A percentile compares a stretch with the other conserved stretches of the same genome.
phyloP scores from a whole-genome alignment of 208 protist species.

The Crithidia fasciculata region DNA sequence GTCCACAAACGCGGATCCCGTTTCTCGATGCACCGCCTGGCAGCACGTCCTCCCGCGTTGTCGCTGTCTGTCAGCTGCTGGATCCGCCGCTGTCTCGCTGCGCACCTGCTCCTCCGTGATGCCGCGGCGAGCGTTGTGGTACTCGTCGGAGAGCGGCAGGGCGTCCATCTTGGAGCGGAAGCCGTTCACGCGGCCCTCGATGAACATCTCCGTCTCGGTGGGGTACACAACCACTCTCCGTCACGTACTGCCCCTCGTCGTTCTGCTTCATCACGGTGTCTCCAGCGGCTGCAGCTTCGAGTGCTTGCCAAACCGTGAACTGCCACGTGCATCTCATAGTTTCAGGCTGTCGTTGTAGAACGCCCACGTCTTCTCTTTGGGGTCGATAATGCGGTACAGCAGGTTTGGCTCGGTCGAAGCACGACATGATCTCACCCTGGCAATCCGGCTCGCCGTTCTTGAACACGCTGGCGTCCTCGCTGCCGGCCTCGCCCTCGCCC shows the following conservation, averaged over 20 bases:
- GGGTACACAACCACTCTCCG: constrained; percentile 73
- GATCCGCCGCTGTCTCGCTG: constrained; percentile 51
- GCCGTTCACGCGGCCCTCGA: constrained; percentile 80
- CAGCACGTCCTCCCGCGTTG: constrained; percentile 64
- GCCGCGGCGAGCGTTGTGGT: constrained; percentile 40
- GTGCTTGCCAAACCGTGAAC: constrained; percentile 72
- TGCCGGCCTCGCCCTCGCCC: constrained; percentile 32
- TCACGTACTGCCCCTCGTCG: constrained; percentile 43
- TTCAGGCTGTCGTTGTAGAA: constrained; percentile 82
- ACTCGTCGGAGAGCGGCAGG: constrained; percentile 66
- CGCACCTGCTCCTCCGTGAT: constrained; percentile 40
- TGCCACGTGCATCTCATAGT: constrained; percentile 80
- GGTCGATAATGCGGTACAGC: constrained; percentile 76
- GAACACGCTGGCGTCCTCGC: constrained; percentile 32
- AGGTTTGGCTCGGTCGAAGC: constrained; percentile 84
- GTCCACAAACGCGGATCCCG: constrained; percentile 71
- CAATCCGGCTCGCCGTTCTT: constrained; percentile 72
- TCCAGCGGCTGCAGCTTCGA: constrained; percentile 61
- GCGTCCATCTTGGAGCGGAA: constrained; percentile 84
- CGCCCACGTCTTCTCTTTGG: constrained; percentile 68
- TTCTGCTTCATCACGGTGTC: constrained; percentile 52
- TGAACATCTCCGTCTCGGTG: constrained; percentile 82
- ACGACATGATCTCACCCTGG: constrained; percentile 65
- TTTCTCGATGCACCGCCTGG: constrained; percentile 58
- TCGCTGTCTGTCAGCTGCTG: constrained; percentile 41